Evolutionary conservation across 768 basidiomycete genomes (phyloP).

Genomic region (Leccinum aurantiacum): DNA sequence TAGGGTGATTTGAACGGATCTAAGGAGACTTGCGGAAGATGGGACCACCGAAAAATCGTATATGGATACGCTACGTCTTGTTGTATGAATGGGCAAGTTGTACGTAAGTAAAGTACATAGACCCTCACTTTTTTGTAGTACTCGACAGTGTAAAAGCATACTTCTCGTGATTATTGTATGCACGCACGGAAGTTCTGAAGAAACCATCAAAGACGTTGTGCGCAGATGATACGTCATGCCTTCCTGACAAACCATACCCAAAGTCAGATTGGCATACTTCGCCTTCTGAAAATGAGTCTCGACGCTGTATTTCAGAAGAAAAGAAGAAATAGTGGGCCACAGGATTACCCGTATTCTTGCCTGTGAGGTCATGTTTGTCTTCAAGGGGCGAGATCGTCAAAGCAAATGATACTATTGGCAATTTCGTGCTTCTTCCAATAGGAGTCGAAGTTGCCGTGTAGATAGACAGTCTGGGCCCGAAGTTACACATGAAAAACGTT

Average conservation of each 20-base stretch:
- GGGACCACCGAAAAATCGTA: background rate
- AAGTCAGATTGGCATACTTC: background rate
- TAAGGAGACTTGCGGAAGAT: background rate
- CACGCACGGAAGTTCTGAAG: background rate
- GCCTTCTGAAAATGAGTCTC: too few species aligned
- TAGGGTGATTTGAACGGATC: conserved; percentile 3
- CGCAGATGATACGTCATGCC: background rate
- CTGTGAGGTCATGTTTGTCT: too few species aligned
- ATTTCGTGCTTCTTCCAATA: too few species aligned
- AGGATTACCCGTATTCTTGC: too few species aligned
- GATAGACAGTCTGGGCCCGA: too few species aligned
- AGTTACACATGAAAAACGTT: too few species aligned
- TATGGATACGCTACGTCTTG: background rate
- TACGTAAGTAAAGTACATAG: conserved; percentile 7
- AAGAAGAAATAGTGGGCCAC: too few species aligned
- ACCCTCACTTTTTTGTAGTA: background rate
- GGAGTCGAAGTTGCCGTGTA: too few species aligned
- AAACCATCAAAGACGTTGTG: background rate
- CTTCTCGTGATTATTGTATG: background rate
- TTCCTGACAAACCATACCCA: background rate
- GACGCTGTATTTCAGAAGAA: too few species aligned
- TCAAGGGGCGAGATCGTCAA: too few species aligned
- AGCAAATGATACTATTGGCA: too few species aligned
- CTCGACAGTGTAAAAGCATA: background rate
- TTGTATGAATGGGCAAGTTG: conserved; percentile 1